These are phyloP conservation scores for Colletotrichum tropicicola DNA, from an alignment of 2,329 filamentous ascomycete species.

Conservation along the genomic window DNA sequence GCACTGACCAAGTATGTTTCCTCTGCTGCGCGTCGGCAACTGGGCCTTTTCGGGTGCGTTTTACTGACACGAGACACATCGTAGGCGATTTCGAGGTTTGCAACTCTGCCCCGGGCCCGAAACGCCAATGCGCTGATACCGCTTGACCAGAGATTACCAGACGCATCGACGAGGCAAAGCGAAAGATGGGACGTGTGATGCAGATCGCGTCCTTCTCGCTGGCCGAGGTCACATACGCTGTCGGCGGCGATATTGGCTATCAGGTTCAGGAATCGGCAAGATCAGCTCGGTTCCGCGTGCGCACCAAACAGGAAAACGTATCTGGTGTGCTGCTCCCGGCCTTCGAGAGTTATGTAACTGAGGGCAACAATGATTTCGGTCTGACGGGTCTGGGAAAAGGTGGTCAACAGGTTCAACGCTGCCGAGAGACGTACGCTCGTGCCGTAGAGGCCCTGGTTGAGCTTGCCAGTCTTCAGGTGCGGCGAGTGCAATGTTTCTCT, in stretches of 20 bases:
- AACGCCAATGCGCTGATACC: not conserved
- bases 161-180: slow-evolving; percentile 98
- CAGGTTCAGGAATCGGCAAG: slow-evolving; percentile 97
- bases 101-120: not conserved
- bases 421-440: slow-evolving; percentile 93
- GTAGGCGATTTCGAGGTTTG: slow-evolving; percentile 87
- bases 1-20: slow-evolving; percentile 89
- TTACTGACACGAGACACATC: not conserved
- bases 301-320: slow-evolving; percentile 97
- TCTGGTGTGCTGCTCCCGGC: slow-evolving; percentile 93
- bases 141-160: slow-evolving; percentile 81
- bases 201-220: slow-evolving; percentile 98
- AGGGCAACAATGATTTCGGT: slow-evolving; percentile 94
- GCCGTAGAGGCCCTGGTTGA: slow-evolving; percentile 97
- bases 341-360: slow-evolving; percentile 90
- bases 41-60: not conserved
- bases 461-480: slow-evolving; percentile 85
- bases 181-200: slow-evolving; percentile 99
- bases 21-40: no score
- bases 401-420: slow-evolving; percentile 95
- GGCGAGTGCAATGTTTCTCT: slow-evolving; percentile 12
- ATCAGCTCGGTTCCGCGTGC: slow-evolving; percentile 89
- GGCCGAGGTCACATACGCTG: slow-evolving; percentile 96
- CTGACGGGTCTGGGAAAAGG: slow-evolving; percentile 96
- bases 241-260: slow-evolving; percentile 94